Conservation (phyloP, 352 stramenopile species). For the Phytophthora rubi region DNA sequence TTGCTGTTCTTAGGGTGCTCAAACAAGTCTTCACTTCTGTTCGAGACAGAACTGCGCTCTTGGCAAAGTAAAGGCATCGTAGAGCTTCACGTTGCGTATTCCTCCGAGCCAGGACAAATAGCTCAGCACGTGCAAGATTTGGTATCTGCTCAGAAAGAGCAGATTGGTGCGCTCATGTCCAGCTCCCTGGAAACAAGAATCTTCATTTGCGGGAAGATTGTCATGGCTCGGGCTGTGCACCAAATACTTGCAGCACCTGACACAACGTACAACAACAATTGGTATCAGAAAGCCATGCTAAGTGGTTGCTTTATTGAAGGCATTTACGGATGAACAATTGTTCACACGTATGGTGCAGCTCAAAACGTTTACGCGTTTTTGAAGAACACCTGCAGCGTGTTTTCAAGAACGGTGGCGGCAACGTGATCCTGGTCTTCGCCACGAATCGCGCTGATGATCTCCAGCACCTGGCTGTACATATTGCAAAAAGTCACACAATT, state of each 20-base stretch:
- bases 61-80: conserved; percentile 42
- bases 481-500: not conserved
- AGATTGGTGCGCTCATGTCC: conserved; percentile 31
- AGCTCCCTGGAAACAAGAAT: conserved; percentile 8
- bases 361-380: conserved; percentile 6
- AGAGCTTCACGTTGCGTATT: conserved; percentile 38
- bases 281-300: conserved; percentile 22
- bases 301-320: conserved; percentile 33
- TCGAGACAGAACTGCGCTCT: conserved; percentile 38
- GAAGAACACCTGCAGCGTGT: conserved; percentile 80
- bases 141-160: conserved; percentile 23
- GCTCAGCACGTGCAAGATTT: conserved; percentile 37
- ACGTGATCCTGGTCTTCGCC: conserved; percentile 57
- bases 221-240: conserved; percentile 27
- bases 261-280: conserved; percentile 4
- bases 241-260: conserved; percentile 10
- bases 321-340: conserved; percentile 9
- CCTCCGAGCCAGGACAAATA: conserved; percentile 12
- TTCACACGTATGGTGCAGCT: not conserved
- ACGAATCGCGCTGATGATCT: conserved; percentile 77
- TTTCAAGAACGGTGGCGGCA: conserved; percentile 55
- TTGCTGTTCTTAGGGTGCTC: conserved; percentile 44
- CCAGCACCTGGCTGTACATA: conserved; percentile 74
- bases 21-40: conserved; percentile 40
- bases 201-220: conserved; percentile 35